These are phyloP conservation scores for Apiotrichum gracile DNA, from an alignment of 1,284 basidiomycete species.

Conservation along the genomic window DNA sequence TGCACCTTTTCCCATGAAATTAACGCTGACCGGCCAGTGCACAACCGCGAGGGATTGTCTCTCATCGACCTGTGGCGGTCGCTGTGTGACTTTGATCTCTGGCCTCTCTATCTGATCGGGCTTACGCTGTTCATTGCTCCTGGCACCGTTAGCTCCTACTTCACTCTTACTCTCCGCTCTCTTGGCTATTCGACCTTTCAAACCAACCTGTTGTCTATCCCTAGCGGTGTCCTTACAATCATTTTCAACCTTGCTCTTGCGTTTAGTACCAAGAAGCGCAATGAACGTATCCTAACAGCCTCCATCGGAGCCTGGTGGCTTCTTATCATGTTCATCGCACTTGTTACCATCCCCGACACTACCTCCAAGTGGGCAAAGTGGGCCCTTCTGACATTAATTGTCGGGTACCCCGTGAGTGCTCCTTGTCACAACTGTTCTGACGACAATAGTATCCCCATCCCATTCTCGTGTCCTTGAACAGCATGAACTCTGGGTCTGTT, in stretches of 20 bases:
- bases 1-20: no score
- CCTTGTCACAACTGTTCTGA: background rate
- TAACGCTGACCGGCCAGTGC: conserved; percentile 26
- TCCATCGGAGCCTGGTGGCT: conserved; percentile 26
- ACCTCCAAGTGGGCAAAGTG: conserved; percentile 21
- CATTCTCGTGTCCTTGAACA: conserved; percentile 27
- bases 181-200: conserved; percentile 42
- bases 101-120: conserved; percentile 45
- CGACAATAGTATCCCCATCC: conserved; percentile 2
- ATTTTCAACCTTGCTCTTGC: conserved; percentile 35
- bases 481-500: conserved; percentile 34
- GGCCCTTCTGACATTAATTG: conserved; percentile 15
- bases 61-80: conserved; percentile 25
- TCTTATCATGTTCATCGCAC: conserved; percentile 26
- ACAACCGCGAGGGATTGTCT: conserved; percentile 48
- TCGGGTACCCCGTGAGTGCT: conserved; percentile 12
- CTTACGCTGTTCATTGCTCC: conserved; percentile 17
- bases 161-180: conserved; percentile 16
- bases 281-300: conserved; percentile 21
- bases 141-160: conserved; percentile 32
- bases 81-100: conserved; percentile 45
- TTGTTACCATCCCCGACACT: conserved; percentile 21
- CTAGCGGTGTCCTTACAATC: conserved; percentile 33
- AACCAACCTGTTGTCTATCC: conserved; percentile 45
- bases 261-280: conserved; percentile 23